phyloP scores from a whole-genome alignment of 768 basidiomycete species.

The Neoboletus brunneissimus region DNA sequence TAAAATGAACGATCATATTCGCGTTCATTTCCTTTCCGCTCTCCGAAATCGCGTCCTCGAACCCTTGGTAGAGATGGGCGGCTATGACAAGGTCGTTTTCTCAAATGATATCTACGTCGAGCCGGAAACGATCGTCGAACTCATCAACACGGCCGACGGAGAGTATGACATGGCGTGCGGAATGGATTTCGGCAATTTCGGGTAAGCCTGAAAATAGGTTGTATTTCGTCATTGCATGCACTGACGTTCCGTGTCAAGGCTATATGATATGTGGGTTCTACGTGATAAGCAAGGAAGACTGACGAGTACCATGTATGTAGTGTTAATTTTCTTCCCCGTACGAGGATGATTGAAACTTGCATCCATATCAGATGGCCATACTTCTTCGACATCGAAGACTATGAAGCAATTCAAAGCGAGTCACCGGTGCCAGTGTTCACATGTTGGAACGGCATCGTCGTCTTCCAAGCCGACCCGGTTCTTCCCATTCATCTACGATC shows the following conservation, averaged over 20 bases:
- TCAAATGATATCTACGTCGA: slow-evolving; percentile 43
- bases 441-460: slow-evolving; percentile 47
- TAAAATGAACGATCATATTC: background rate
- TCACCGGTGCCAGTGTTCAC: slow-evolving; percentile 43
- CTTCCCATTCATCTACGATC: slow-evolving; percentile 39
- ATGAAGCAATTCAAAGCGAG: slow-evolving; percentile 35
- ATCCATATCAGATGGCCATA: slow-evolving; percentile 35
- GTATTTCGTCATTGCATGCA: background rate
- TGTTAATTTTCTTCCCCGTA: rapidly evolving
- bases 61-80: slow-evolving; percentile 36
- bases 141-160: slow-evolving; percentile 37
- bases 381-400: slow-evolving; percentile 38
- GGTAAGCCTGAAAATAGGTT: slow-evolving; percentile 25
- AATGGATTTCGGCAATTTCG: slow-evolving; percentile 37
- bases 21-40: slow-evolving; percentile 13
- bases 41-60: slow-evolving; percentile 43
- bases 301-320: slow-evolving; percentile 13
- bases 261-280: slow-evolving; percentile 26
- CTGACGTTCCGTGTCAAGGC: slow-evolving; percentile 4
- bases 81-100: slow-evolving; percentile 40
- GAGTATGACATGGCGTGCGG: slow-evolving; percentile 45
- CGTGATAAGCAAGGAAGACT: slow-evolving; percentile 21
- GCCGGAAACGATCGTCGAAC: slow-evolving; percentile 39
- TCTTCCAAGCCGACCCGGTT: slow-evolving; percentile 40
- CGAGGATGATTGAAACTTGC: background rate